A percentile compares a stretch with the other conserved stretches of the same genome.
Evolutionary conservation across 2,329 filamentous ascomycete species (phyloP).

Genomic region (Beauveria pseudobassiana): DNA sequence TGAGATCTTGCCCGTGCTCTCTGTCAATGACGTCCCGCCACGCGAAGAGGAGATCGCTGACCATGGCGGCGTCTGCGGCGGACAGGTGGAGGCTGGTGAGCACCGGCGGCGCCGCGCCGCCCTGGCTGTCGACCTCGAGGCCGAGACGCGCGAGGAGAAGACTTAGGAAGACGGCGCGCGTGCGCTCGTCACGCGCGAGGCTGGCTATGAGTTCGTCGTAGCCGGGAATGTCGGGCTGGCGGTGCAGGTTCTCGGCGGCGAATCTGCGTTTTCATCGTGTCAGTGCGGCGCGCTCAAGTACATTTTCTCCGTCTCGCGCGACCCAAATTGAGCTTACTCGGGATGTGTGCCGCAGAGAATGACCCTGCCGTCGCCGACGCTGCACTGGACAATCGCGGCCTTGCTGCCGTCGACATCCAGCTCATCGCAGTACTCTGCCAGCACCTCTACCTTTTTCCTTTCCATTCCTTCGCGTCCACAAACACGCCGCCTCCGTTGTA

Average conservation of each 20-base stretch:
- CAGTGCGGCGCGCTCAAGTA: constrained; percentile 9
- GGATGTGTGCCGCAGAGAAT: constrained; percentile 85
- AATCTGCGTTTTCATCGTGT: constrained; percentile 52
- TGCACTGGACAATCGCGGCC: constrained; percentile 78
- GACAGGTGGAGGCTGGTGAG: constrained; percentile 80
- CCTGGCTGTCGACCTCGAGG: constrained; percentile 65
- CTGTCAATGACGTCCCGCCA: constrained; percentile 61
- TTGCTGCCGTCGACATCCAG: constrained; percentile 70
- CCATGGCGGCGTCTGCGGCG: constrained; percentile 54
- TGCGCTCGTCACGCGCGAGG: constrained; percentile 60
- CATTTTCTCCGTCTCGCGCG: no score
- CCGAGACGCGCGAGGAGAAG: constrained; percentile 74
- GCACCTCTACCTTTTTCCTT: constrained; percentile 62
- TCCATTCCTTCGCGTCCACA: constrained; percentile 62
- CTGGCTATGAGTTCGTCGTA: constrained; percentile 64
- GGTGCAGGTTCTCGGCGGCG: constrained; percentile 67
- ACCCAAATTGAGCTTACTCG: constrained; percentile 48
- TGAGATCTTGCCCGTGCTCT: constrained; percentile 60
- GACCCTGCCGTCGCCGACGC: constrained; percentile 70
- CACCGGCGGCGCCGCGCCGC: constrained; percentile 61
- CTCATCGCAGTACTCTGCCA: constrained; percentile 71
- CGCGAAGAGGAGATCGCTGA: constrained; percentile 59
- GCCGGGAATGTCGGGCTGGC: constrained; percentile 55
- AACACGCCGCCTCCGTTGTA: constrained; percentile 96
- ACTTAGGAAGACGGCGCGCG: constrained; percentile 67